phyloP scores from a whole-genome alignment of 225 moss, liverwort and hornwort species.

The Neckera pumila region DNA sequence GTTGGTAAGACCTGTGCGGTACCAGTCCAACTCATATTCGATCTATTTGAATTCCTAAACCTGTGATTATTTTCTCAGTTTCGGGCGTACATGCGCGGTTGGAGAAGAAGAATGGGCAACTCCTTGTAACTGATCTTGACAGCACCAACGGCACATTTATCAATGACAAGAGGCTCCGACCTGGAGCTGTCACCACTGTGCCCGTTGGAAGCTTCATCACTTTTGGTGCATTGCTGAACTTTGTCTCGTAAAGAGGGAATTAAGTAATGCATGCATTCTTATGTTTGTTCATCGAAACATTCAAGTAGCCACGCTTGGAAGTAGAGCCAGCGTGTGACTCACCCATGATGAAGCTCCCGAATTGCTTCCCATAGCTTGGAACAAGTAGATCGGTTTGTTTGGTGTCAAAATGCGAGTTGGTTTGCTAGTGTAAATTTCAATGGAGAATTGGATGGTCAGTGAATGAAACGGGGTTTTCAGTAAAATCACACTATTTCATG shows the following conservation, averaged over 20 bases:
- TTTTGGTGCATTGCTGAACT: constrained; percentile 29
- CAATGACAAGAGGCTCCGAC: constrained; percentile 56
- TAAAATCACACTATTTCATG: neutral
- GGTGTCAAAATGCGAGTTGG: neutral
- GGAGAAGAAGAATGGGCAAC: constrained; percentile 51
- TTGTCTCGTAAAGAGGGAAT: neutral
- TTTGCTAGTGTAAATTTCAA: neutral
- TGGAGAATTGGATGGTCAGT: neutral
- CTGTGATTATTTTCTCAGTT: constrained; percentile 10
- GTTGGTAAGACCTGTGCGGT: neutral
- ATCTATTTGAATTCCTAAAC: neutral
- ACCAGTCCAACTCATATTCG: neutral
- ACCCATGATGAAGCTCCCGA: neutral
- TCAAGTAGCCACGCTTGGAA: neutral
- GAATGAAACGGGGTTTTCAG: neutral
- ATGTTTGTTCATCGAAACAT: neutral
- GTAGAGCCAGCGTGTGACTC: neutral
- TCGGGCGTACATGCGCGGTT: constrained; percentile 65
- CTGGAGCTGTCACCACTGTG: constrained; percentile 61
- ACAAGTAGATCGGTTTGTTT: neutral
- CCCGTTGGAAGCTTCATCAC: constrained; percentile 47
- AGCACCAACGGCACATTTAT: constrained; percentile 84
- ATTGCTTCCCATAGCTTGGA: neutral
- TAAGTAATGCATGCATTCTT: neutral
- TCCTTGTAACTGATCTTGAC: constrained; percentile 56